Evolutionary conservation across 495 filamentous ascomycete genomes (phyloP), one percentile per base, ranked within the genome.

Genomic region (Tuber microsphaerosporum): DNA sequence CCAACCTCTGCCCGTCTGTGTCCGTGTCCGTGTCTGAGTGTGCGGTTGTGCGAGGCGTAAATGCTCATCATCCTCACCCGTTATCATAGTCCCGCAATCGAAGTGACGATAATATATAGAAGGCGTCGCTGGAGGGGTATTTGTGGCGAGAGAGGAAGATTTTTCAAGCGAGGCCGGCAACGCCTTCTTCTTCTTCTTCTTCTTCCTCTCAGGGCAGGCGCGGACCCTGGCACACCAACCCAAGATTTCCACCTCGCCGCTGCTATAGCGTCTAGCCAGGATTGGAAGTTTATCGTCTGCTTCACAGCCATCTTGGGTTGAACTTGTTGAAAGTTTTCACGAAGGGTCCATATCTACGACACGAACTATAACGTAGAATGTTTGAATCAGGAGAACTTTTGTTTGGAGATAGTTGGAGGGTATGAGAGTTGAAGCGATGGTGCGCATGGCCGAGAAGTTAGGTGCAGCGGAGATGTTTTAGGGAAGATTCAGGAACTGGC

Each of bases 211-310:
- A 34, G 26, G 56, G 14, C 26, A 12, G 19, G 72, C 69, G 9
- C 70, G 69, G 2, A 77, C 77, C 44, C 76, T 70, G 14, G 77
- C 78, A 43, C 77, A 79, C 76, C 76, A 75, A 39, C 77, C 45
- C 17, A 79, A 46, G 2, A 79, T 77, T 69, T 79, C 76, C 7
- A 79, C 73, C 70, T 75, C 44, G 39, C 76, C 76, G 56, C 77
- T 73, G 41, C 77, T 79, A 16, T 44, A 39, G 42, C 73, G 72
- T 44, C 77, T 69, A 17, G 72, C 77, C n/a, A 79, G 69, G 20
- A 75, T 79, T 1, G 77, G 77, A 39, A 79, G 74, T 5, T 71
- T 45, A 37, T 79, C 77, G 31, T 75, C 77, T n/a, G 44, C n/a
- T 22, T 26, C 56, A 16, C 12, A 34, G 56, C 56, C 56, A 37